Percentiles rank a stretch among this genome's conserved stretches.
These are phyloP conservation scores for Nannochloropsis limnetica DNA, from an alignment of 352 stramenopile genomes.

Conservation along the genomic window DNA sequence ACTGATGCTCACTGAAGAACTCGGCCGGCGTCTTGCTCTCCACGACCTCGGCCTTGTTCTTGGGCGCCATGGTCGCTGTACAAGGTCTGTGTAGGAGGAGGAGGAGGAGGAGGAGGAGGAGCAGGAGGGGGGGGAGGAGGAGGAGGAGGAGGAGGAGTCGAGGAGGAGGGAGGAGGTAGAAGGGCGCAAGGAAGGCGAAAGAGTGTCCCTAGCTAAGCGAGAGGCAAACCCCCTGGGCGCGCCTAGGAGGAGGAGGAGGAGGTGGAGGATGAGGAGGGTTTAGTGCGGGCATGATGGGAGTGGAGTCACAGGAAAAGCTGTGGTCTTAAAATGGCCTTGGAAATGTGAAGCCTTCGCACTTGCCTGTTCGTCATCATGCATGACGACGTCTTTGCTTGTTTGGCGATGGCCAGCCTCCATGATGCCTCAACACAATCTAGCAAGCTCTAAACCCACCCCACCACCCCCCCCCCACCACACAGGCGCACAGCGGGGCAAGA, in stretches of 20 bases:
- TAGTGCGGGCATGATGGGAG: too few relatives aligned
- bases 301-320: too few relatives aligned
- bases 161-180: background rate
- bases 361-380: too few relatives aligned
- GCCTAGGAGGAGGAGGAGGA: too few relatives aligned
- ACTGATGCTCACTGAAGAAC: slow-evolving; percentile 78
- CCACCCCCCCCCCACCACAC: background rate
- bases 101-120: background rate
- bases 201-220: too few relatives aligned
- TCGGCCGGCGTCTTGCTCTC: slow-evolving; percentile 65
- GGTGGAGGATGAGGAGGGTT: too few relatives aligned
- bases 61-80: background rate
- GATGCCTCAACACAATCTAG: background rate
- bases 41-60: slow-evolving; percentile 44
- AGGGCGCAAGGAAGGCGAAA: background rate
- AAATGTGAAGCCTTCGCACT: too few relatives aligned
- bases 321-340: too few relatives aligned
- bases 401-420: too few relatives aligned
- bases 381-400: background rate
- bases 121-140: background rate
- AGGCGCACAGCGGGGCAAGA: background rate
- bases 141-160: background rate
- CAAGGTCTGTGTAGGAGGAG: background rate
- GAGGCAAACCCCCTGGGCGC: too few relatives aligned
- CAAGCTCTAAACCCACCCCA: background rate